A percentile compares a stretch with the other conserved stretches of the same genome.
Evolutionary conservation across 2,329 filamentous ascomycete species (phyloP).

Genomic region (Exophiala spinifera): DNA sequence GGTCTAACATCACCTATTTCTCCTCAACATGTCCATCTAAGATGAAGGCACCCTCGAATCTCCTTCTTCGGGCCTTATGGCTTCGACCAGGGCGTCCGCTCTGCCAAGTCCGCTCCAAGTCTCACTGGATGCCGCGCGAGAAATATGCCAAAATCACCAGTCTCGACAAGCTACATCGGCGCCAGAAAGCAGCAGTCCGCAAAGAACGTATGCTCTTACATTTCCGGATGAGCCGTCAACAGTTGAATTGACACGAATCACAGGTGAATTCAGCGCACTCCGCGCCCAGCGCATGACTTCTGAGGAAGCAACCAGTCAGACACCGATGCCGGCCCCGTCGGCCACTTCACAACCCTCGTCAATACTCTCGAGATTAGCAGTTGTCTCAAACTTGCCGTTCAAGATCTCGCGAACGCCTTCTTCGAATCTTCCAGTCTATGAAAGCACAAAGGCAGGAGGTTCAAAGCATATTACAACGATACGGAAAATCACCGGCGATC

Average conservation of each 20-base stretch:
- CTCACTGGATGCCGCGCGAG: constrained; percentile 28
- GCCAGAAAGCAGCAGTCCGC: constrained; percentile 26
- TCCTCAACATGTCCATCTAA: not conserved
- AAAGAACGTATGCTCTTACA: constrained; percentile 24
- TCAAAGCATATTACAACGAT: constrained; percentile 71
- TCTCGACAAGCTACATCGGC: constrained; percentile 30
- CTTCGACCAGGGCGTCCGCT: constrained; percentile 18
- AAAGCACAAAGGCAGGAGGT: constrained; percentile 68
- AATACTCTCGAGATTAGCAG: constrained; percentile 8
- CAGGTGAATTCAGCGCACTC: constrained; percentile 6
- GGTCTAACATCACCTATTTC: too few species aligned
- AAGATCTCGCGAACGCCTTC: constrained; percentile 68
- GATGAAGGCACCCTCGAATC: constrained; percentile 23
- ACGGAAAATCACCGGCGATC: constrained; percentile 75
- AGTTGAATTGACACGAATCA: not conserved
- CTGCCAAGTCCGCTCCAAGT: constrained; percentile 24
- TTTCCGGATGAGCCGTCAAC: not conserved
- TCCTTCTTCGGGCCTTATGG: constrained; percentile 20
- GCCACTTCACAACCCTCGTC: constrained; percentile 35
- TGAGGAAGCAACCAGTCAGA: not conserved
- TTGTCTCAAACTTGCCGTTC: constrained; percentile 56
- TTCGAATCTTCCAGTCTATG: constrained; percentile 74
- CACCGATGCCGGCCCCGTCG: constrained; percentile 5
- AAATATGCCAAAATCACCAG: constrained; percentile 29
- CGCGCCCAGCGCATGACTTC: constrained; percentile 14